These are phyloP conservation scores for Neurospora sp. DNA, from an alignment of 495 filamentous ascomycete species.

Conservation along the genomic window DNA sequence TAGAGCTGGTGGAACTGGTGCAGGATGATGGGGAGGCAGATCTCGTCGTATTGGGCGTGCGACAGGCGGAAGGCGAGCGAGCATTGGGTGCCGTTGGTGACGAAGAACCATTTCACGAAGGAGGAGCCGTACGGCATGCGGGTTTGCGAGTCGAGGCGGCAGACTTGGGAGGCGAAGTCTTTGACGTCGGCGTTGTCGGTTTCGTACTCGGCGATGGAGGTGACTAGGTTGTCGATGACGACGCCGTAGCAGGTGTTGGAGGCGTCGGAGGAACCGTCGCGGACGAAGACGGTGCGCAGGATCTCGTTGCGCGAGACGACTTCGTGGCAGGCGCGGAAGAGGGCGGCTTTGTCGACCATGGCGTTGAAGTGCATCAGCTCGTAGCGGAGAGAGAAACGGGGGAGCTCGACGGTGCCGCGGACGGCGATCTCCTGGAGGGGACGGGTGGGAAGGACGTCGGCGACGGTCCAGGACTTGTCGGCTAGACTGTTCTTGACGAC, in stretches of 20 bases:
- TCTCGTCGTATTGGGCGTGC: slow-evolving; percentile 67
- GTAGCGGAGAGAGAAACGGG: slow-evolving; percentile 34
- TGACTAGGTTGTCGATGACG: slow-evolving; percentile 44
- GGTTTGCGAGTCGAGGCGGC: slow-evolving; percentile 39
- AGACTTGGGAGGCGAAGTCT: slow-evolving; percentile 39
- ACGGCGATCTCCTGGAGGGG: slow-evolving; percentile 57
- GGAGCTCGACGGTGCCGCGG: slow-evolving; percentile 45
- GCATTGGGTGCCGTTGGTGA: slow-evolving; percentile 39
- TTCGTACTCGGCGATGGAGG: slow-evolving; percentile 43
- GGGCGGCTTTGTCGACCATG: slow-evolving; percentile 14
- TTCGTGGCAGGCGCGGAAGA: slow-evolving; percentile 25
- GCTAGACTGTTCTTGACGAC: slow-evolving; percentile 8
- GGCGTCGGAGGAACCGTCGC: slow-evolving; percentile 20
- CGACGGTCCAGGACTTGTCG: slow-evolving; percentile 34
- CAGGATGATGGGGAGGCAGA: slow-evolving; percentile 55
- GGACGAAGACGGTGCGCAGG: slow-evolving; percentile 59
- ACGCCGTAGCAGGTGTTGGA: slow-evolving; percentile 44
- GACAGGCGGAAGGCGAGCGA: slow-evolving; percentile 58
- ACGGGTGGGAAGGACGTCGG: slow-evolving; percentile 50
- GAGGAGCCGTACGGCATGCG: slow-evolving; percentile 49
- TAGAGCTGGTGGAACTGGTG: slow-evolving; percentile 31
- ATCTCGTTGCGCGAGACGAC: slow-evolving; percentile 53
- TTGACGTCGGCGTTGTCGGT: slow-evolving; percentile 42
- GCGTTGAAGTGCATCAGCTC: slow-evolving; percentile 27
- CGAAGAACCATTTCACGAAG: slow-evolving; percentile 51